Evolutionary conservation across 2,329 filamentous ascomycete genomes (phyloP).

Genomic region (Biscogniauxia sp.): DNA sequence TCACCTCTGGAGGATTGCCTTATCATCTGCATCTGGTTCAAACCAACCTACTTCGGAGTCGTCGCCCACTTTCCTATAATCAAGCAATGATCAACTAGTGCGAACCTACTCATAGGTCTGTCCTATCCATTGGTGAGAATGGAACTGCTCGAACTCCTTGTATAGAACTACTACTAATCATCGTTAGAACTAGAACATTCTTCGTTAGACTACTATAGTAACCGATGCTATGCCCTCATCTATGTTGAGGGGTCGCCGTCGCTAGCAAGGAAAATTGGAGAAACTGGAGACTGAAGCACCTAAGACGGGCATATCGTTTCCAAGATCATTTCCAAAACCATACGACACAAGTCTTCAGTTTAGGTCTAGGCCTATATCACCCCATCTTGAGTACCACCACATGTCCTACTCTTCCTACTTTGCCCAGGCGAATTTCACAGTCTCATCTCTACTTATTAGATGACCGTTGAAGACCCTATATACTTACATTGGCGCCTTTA

Average conservation of each 20-base stretch:
- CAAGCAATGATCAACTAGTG: constrained; percentile 20
- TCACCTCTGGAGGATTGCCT: neutral
- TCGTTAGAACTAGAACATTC: neutral
- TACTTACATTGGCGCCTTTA: neutral
- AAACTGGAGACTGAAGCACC: constrained; percentile 17
- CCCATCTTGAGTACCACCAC: neutral
- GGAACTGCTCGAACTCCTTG: neutral
- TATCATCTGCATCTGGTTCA: constrained; percentile 7
- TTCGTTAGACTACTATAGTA: neutral
- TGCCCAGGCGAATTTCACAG: neutral
- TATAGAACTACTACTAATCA: neutral
- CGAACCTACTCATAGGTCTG: constrained; percentile 13
- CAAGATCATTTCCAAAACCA: neutral
- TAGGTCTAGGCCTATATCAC: neutral
- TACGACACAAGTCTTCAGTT: neutral
- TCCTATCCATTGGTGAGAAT: constrained; percentile 11
- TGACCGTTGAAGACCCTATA: neutral
- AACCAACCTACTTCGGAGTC: constrained; percentile 12
- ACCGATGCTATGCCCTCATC: constrained; percentile 11
- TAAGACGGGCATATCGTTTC: too few relatives aligned
- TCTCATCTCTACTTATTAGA: neutral
- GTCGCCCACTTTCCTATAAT: constrained; percentile 18
- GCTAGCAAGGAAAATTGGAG: constrained; percentile 21
- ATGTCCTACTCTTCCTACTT: neutral
- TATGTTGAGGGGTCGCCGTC: constrained; percentile 17